A percentile compares a stretch with the other conserved stretches of the same genome.
These are phyloP conservation scores for Aspergillus heteromorphus DNA, from an alignment of 495 filamentous ascomycete genomes.

Conservation along the genomic window DNA sequence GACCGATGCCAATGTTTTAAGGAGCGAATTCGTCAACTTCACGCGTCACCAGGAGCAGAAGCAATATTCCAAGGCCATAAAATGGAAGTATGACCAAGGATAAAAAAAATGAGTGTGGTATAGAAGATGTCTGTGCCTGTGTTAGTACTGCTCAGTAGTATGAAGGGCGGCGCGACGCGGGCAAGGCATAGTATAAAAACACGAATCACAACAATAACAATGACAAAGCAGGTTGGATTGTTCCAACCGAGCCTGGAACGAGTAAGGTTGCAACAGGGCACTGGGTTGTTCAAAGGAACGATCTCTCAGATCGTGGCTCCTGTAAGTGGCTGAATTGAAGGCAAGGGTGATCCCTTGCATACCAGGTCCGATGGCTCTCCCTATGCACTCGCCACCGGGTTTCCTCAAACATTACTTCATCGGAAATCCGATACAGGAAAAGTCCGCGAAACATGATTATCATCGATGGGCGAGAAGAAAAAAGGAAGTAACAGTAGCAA, in stretches of 20 bases:
- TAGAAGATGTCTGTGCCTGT: not conserved
- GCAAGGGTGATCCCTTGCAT: conserved; percentile 18
- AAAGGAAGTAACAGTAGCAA: not conserved
- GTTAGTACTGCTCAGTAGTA: not conserved
- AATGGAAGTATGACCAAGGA: not conserved
- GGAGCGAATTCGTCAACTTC: conserved; percentile 11
- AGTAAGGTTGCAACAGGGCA: not conserved
- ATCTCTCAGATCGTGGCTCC: conserved; percentile 2
- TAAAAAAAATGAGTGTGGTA: not conserved
- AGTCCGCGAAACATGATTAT: not conserved
- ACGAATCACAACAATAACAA: conserved; percentile 8
- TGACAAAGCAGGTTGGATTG: conserved; percentile 9
- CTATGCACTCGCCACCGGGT: conserved; percentile 3
- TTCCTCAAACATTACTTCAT: not conserved
- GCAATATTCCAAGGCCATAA: conserved; percentile 11
- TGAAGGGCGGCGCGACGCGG: not conserved
- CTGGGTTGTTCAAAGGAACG: not conserved
- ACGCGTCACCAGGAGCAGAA: conserved; percentile 15
- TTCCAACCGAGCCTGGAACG: not conserved
- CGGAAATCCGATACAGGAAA: not conserved
- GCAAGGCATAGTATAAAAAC: conserved; percentile 9
- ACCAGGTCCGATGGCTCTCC: not conserved
- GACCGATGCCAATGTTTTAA: conserved; percentile 15
- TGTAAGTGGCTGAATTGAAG: conserved; percentile 10
- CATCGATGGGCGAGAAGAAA: not conserved